These are phyloP conservation scores for Pittosporum tobira DNA, from an alignment of 129 eudicot species.

Conservation along the genomic window DNA sequence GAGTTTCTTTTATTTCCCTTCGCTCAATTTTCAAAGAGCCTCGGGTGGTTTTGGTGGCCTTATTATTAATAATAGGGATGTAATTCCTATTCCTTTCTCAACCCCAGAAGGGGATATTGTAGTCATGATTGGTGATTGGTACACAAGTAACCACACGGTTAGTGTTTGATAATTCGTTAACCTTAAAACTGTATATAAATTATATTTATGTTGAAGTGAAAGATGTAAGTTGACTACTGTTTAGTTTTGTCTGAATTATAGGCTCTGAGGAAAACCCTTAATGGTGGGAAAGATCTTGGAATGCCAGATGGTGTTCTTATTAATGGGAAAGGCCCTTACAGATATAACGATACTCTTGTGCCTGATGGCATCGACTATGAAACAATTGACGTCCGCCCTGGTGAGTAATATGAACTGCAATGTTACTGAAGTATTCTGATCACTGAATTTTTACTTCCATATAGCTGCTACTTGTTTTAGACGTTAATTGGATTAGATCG, in stretches of 20 bases:
- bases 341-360: constrained; percentile 81
- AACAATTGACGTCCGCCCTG: constrained; percentile 81
- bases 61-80: constrained; percentile 46
- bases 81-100: constrained; percentile 76
- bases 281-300: constrained; percentile 67
- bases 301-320: constrained; percentile 96
- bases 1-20: constrained; percentile 93
- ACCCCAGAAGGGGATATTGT: constrained; percentile 76
- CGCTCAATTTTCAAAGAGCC: constrained; percentile 72
- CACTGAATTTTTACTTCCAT: no score
- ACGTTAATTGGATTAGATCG: no score
- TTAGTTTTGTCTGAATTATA: constrained; percentile 16
- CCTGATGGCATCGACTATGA: constrained; percentile 72
- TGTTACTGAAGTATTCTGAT: not conserved
- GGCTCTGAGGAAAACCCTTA: constrained; percentile 69
- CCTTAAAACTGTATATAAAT: not conserved
- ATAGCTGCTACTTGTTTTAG: no score
- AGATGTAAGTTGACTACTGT: not conserved
- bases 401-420: constrained; percentile 21
- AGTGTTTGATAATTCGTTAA: constrained; percentile 27
- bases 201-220: not conserved
- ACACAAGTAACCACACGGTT: constrained; percentile 80
- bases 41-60: constrained; percentile 82
- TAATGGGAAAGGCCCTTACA: constrained; percentile 88
- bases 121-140: constrained; percentile 90